Conservation (phyloP, 352 stramenopile species). For the Vaucheria bursata region DNA sequence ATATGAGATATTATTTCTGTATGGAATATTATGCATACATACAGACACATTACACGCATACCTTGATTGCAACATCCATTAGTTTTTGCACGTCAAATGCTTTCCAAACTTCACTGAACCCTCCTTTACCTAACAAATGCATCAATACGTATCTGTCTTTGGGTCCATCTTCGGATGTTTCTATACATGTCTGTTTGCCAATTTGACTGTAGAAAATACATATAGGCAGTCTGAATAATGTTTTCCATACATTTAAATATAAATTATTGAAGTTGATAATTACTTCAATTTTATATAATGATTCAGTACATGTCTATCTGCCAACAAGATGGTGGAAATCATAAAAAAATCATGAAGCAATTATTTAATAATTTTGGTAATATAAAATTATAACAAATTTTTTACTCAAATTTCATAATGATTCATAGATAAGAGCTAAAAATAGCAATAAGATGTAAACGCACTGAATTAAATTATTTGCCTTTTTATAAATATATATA, state of each 20-base stretch:
- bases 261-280: not conserved
- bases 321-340: not conserved
- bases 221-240: conserved; percentile 12
- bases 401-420: no score
- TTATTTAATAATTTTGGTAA: no score
- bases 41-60: no score
- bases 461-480: no score
- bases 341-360: no score
- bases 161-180: conserved; percentile 16
- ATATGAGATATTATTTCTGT: no score
- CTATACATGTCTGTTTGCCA: not conserved
- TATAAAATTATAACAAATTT: no score
- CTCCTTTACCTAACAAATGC: conserved; percentile 73
- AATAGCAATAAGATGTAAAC: no score
- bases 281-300: not conserved
- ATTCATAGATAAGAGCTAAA: no score
- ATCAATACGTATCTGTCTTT: conserved; percentile 70
- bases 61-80: conserved; percentile 74
- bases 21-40: no score
- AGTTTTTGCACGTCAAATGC: conserved; percentile 66
- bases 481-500: no score
- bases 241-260: not conserved
- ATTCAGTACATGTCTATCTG: not conserved
- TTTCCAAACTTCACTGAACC: conserved; percentile 82
- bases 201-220: not conserved